These are phyloP conservation scores for Termitomyces sp. DNA, from an alignment of 768 basidiomycete species.

Conservation along the genomic window DNA sequence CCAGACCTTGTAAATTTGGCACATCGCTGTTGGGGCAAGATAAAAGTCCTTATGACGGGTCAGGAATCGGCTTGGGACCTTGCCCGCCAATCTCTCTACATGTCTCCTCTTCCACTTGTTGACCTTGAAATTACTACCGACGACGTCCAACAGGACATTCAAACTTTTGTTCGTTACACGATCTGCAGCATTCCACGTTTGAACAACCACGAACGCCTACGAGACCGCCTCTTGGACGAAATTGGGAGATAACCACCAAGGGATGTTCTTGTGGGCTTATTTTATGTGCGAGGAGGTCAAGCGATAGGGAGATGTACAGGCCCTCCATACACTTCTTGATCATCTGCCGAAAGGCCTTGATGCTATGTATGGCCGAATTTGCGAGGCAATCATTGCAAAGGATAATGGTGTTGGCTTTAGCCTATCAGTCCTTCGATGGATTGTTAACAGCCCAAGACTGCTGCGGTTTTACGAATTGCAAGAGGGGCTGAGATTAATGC, in stretches of 20 bases:
- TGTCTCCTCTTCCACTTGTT: background rate
- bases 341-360: constrained; percentile 2
- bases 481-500: constrained; percentile 6
- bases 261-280: constrained; percentile 9
- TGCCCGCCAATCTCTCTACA: background rate
- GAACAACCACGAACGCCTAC: background rate
- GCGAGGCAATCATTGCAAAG: constrained; percentile 1
- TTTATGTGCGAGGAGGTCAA: constrained; percentile 7
- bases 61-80: background rate
- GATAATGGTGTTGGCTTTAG: constrained; percentile 1
- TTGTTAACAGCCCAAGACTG: constrained; percentile 4
- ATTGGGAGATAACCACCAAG: constrained; percentile 7
- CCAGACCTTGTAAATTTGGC: background rate
- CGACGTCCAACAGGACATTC: constrained; percentile 1
- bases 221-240: background rate
- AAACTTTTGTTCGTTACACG: background rate
- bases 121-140: constrained; percentile 2
- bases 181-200: background rate
- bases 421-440: constrained; percentile 3
- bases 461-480: constrained; percentile 1
- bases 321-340: background rate
- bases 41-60: constrained; percentile 1
- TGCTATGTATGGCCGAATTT: constrained; percentile 6
- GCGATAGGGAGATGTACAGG: background rate
- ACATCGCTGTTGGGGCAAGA: background rate